These are phyloP conservation scores for Cytospora paraplurivora DNA, from an alignment of 2,329 filamentous ascomycete genomes.

Conservation along the genomic window DNA sequence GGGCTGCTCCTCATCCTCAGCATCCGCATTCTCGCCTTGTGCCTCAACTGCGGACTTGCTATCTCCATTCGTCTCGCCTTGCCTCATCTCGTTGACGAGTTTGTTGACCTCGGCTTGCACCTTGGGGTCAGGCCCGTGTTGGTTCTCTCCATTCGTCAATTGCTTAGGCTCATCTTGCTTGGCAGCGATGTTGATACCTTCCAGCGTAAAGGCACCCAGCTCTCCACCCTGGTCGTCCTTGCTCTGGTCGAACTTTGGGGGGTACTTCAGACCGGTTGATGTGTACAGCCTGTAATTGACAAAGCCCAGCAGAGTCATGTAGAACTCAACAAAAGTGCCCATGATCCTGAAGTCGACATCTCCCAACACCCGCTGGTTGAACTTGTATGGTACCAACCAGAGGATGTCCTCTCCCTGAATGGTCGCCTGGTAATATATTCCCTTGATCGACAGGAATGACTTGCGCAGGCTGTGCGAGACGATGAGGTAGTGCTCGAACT, in stretches of 20 bases:
- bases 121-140: slow-evolving; percentile 61
- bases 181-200: slow-evolving; percentile 67
- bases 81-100: slow-evolving; percentile 67
- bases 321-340: slow-evolving; percentile 98
- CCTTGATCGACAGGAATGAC: slow-evolving; percentile 97
- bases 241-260: slow-evolving; percentile 84
- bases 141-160: slow-evolving; percentile 50
- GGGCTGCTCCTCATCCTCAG: slow-evolving; percentile 49
- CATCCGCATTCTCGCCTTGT: slow-evolving; percentile 42
- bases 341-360: slow-evolving; percentile 99
- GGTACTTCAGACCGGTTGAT: slow-evolving; percentile 87
- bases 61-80: slow-evolving; percentile 45
- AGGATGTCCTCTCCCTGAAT: slow-evolving; percentile 96
- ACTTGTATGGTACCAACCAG: slow-evolving; percentile 97
- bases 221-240: slow-evolving; percentile 91
- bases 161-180: slow-evolving; percentile 57
- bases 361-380: slow-evolving; percentile 90
- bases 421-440: slow-evolving; percentile 98
- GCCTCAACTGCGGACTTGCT: slow-evolving; percentile 44
- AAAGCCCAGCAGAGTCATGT: slow-evolving; percentile 93
- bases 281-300: slow-evolving; percentile 96
- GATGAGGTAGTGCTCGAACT: slow-evolving; percentile 98
- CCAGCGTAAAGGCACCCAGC: slow-evolving; percentile 85
- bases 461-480: slow-evolving; percentile 88
- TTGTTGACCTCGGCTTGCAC: slow-evolving; percentile 69